Percentiles rank a stretch among this genome's conserved stretches.
These are phyloP conservation scores for Adiantum capillusveneris DNA, from an alignment of 75 land plant species.

Conservation along the genomic window DNA sequence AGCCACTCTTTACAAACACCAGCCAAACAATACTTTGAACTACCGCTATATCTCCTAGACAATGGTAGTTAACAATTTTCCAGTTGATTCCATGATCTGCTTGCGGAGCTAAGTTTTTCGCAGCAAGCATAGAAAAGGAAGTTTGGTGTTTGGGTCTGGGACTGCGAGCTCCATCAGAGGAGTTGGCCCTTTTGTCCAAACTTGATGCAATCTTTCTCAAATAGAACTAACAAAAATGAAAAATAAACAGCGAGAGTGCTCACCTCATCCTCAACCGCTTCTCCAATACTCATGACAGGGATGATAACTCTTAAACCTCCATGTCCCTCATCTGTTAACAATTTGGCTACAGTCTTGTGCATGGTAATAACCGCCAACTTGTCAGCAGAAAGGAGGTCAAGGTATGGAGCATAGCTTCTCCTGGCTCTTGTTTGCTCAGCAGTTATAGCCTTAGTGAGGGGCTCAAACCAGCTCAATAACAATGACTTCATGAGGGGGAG, in stretches of 20 bases:
- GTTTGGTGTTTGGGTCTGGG: too few species aligned
- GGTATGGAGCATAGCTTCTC: conserved; percentile 31
- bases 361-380: conserved; percentile 92
- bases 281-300: conserved; percentile 64
- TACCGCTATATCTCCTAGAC: too few species aligned
- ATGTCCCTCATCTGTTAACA: conserved; percentile 43
- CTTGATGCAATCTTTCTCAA: too few species aligned
- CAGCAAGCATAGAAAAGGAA: too few species aligned
- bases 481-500: conserved; percentile 78
- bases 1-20: too few species aligned
- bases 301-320: conserved; percentile 47
- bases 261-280: conserved; percentile 93
- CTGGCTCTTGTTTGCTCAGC: conserved; percentile 37
- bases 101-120: too few species aligned
- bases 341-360: conserved; percentile 76
- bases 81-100: too few species aligned
- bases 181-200: too few species aligned
- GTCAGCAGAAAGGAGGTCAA: conserved; percentile 59
- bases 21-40: too few species aligned
- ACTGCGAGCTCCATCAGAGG: too few species aligned
- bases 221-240: conserved; percentile 1
- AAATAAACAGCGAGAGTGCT: not conserved
- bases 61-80: too few species aligned
- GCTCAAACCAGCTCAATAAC: conserved; percentile 92
- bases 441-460: conserved; percentile 56